Conservation (phyloP, 176 grass and related monocot species). For the Pontederia paniculata region DNA sequence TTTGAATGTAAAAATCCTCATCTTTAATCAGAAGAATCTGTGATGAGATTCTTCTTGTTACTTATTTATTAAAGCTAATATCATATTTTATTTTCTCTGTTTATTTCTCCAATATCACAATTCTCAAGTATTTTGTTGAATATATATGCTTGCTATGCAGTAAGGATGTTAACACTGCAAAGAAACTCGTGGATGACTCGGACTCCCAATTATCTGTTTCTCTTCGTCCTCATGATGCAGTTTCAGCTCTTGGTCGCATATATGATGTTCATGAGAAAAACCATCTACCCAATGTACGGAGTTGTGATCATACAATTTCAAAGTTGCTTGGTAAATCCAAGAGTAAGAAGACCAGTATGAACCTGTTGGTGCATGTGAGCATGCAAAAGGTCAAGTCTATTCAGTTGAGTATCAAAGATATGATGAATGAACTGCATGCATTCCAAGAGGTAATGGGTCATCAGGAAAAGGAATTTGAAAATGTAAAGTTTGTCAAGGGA, state of each 20-base stretch:
- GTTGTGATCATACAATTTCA: slow-evolving; percentile 42
- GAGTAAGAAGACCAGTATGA: slow-evolving; percentile 66
- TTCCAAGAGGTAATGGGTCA: slow-evolving; percentile 85
- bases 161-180: slow-evolving; percentile 88
- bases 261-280: slow-evolving; percentile 90
- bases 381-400: slow-evolving; percentile 79
- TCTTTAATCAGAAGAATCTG: too few relatives aligned
- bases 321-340: slow-evolving; percentile 65
- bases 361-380: slow-evolving; percentile 59
- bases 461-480: slow-evolving; percentile 70
- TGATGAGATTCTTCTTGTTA: too few relatives aligned
- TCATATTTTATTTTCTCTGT: too few relatives aligned
- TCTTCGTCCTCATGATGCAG: slow-evolving; percentile 81
- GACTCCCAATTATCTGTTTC: slow-evolving; percentile 49
- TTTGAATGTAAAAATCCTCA: too few relatives aligned
- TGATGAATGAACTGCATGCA: slow-evolving; percentile 75
- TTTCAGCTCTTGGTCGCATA: slow-evolving; percentile 91
- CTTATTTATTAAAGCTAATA: too few relatives aligned
- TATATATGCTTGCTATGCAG: slow-evolving; percentile 36
- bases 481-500: slow-evolving; percentile 54
- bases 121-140: neutral
- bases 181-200: slow-evolving; percentile 93
- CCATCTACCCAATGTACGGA: slow-evolving; percentile 61
- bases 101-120: neutral
- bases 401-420: slow-evolving; percentile 72